Percentiles rank a stretch among this genome's conserved stretches.
These are phyloP conservation scores for Fonsecaea nubica DNA, from an alignment of 2,329 filamentous ascomycete genomes.

Conservation along the genomic window DNA sequence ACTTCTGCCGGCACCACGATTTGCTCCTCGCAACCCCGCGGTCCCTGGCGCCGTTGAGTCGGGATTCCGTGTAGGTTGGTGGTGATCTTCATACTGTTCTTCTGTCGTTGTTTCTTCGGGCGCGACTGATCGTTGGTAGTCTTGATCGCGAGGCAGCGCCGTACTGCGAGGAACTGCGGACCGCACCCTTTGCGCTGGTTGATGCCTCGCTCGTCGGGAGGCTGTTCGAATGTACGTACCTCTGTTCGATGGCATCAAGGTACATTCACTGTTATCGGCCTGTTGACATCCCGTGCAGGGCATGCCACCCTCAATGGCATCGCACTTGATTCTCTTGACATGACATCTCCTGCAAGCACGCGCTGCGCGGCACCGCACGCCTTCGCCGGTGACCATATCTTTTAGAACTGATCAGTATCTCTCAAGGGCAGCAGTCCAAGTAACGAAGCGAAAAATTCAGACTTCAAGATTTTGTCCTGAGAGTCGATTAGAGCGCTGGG, in stretches of 20 bases:
- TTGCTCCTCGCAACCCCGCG: neutral
- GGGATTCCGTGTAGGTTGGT: neutral
- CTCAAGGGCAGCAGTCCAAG: neutral
- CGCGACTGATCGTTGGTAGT: neutral
- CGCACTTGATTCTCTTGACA: conserved; percentile 3
- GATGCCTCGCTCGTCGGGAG: neutral
- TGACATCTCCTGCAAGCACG: neutral
- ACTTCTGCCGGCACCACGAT: neutral
- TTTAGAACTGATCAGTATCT: neutral
- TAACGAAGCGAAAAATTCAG: neutral
- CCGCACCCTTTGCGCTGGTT: neutral
- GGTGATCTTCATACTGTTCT: neutral
- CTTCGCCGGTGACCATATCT: conserved; percentile 6
- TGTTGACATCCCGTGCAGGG: conserved; percentile 7
- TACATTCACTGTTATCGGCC: neutral
- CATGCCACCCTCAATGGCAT: neutral
- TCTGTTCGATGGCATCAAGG: neutral
- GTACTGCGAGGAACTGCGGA: neutral
- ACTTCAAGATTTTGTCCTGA: neutral
- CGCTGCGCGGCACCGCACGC: conserved; percentile 1
- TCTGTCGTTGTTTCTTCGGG: neutral
- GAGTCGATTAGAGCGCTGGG: neutral
- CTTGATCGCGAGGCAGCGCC: neutral
- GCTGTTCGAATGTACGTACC: neutral
- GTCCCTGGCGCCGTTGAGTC: neutral